Conservation (phyloP, 2,329 filamentous ascomycete genomes). For the Dactylonectria macrodidyma region DNA sequence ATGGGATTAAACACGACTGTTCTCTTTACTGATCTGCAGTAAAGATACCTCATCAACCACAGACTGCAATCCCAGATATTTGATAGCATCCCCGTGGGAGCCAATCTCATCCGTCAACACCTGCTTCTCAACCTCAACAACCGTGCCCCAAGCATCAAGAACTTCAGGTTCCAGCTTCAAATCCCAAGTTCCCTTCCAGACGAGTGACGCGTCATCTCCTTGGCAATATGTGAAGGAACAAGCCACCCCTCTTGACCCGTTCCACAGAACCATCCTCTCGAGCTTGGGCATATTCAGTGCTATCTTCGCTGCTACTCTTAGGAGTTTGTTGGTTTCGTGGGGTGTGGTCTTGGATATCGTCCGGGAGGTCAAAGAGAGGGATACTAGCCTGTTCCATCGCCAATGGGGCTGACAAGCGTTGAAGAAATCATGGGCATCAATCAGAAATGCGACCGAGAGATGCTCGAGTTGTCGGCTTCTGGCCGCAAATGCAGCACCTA, state of each 20-base stretch:
- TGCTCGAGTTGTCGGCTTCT: conserved; percentile 13
- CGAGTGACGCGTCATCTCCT: neutral
- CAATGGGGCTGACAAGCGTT: conserved; percentile 9
- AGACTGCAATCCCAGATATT: too few relatives aligned
- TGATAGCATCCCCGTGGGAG: too few relatives aligned
- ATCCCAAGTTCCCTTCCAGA: conserved; percentile 31
- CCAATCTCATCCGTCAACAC: too few relatives aligned
- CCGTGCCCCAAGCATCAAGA: conserved; percentile 10
- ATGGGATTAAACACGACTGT: too few relatives aligned
- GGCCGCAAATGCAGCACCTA: conserved; percentile 16
- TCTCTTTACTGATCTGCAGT: too few relatives aligned
- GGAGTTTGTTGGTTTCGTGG: neutral
- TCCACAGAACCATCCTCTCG: conserved; percentile 29
- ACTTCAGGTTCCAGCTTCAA: neutral
- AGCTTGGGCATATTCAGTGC: conserved; percentile 30
- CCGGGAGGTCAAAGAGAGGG: conserved; percentile 20
- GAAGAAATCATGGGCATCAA: conserved; percentile 20
- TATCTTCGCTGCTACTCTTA: conserved; percentile 6
- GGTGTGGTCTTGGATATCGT: neutral
- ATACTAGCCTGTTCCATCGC: conserved; percentile 15
- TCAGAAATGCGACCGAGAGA: conserved; percentile 17
- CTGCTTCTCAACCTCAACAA: neutral
- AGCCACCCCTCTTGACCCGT: conserved; percentile 26
- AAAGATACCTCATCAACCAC: too few relatives aligned
- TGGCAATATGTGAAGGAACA: conserved; percentile 26